Conservation (phyloP, 2,329 filamentous ascomycete species). For the Curvularia sp. region DNA sequence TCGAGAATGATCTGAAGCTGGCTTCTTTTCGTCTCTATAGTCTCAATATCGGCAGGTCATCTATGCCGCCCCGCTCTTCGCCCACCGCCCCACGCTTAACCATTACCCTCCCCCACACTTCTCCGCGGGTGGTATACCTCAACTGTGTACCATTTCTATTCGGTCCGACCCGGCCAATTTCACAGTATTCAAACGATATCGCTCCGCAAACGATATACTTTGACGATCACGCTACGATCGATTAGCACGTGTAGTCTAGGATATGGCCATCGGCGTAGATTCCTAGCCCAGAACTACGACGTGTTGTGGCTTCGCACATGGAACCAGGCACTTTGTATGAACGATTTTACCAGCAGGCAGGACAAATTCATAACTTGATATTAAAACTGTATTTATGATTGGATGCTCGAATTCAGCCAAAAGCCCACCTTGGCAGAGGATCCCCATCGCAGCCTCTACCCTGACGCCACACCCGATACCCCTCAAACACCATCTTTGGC, state of each 20-base stretch:
- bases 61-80: background rate
- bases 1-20: background rate
- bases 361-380: background rate
- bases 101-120: background rate
- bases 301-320: background rate
- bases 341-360: background rate
- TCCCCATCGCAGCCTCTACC: background rate
- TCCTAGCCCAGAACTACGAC: background rate
- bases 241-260: background rate
- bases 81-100: background rate
- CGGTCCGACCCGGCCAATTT: slow-evolving; percentile 2
- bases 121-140: background rate
- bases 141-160: background rate
- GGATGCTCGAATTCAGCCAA: slow-evolving; percentile 5
- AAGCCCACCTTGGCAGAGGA: slow-evolving; percentile 6
- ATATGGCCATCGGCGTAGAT: background rate
- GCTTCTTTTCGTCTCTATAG: background rate
- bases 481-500: slow-evolving; percentile 8
- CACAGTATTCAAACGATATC: background rate
- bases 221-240: background rate
- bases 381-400: background rate
- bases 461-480: slow-evolving; percentile 3
- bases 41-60: background rate
- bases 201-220: background rate
- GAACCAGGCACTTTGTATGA: background rate